Base-by-base conservation (phyloP, 352 stramenopile genomes). In the Pythium rishiriense region DNA sequence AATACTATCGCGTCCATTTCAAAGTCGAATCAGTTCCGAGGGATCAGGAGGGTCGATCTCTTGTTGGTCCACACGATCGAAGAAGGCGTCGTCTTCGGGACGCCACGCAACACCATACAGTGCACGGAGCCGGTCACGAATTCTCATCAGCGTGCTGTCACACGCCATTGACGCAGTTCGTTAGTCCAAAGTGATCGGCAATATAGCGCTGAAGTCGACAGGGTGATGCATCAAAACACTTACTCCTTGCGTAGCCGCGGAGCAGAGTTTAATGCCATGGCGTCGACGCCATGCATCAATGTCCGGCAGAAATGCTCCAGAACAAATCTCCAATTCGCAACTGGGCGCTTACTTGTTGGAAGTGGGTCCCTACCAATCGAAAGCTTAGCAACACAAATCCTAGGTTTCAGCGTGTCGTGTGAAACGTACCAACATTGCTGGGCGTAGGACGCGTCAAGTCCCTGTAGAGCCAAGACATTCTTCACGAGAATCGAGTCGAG, bases 51-150 rank as follows among this genome's bases (percentile, higher is more conserved):
- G 53, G 41, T 75, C 64, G 19, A 53, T 41, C 21, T 47, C 25
- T 47, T 73, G 49, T 25, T 56, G 58, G 60, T 75, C 64, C n/a
- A 66, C 58, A 28, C 61, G 52, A 43, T 65, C 59, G 43, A 88
- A 77, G 48, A 89, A 76, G 8, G 78, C 65, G 17, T 78, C 62
- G 56, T 90, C 79, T 43, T 85, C 73, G 11, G 73, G 58, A 33
- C 76, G 71, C 58, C 79, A 90, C 3, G 83, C 62, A 33, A 77
- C 57, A 0, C 81, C 66, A 33, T 91, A 79, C 19, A 91, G 43
- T 2, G 55, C 79, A 31, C 83, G 77, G 7, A 93, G 68, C 22
- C 83, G 79, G 22, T 86, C 76, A 1, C 76, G 82, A 25, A 93
- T 92, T 17, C 78, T 74, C 6, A 75, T 42, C 9, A 93, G 60